These are phyloP conservation scores for Lyophyllum semitale DNA, from an alignment of 768 basidiomycete species.

Conservation along the genomic window DNA sequence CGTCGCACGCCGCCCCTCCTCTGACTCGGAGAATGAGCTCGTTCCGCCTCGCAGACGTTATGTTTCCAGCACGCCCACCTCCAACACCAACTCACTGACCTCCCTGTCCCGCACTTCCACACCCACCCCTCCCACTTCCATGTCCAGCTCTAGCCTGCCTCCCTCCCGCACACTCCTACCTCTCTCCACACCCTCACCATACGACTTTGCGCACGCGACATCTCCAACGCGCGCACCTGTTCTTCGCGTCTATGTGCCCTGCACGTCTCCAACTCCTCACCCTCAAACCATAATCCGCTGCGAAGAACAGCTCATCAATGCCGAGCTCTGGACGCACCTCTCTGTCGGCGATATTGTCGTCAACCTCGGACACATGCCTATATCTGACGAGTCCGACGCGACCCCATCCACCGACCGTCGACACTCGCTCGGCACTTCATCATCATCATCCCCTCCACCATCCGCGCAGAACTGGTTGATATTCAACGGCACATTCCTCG, in stretches of 20 bases:
- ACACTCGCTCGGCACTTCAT: background rate
- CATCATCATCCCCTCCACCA: slow-evolving; percentile 3
- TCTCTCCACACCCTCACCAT: slow-evolving; percentile 39
- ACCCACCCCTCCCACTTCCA: slow-evolving; percentile 14
- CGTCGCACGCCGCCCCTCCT: slow-evolving; percentile 12
- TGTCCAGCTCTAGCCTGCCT: slow-evolving; percentile 10
- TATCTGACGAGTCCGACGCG: slow-evolving; percentile 29
- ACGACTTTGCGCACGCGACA: slow-evolving; percentile 63
- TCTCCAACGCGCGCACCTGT: slow-evolving; percentile 72
- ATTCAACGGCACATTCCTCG: slow-evolving; percentile 65
- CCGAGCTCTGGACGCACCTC: slow-evolving; percentile 74
- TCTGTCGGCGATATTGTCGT: slow-evolving; percentile 78
- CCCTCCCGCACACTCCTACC: slow-evolving; percentile 5
- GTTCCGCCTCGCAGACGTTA: slow-evolving; percentile 21
- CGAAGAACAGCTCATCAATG: slow-evolving; percentile 67
- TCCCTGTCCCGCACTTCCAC: slow-evolving; percentile 17
- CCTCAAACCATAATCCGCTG: slow-evolving; percentile 52
- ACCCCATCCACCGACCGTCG: slow-evolving; percentile 2
- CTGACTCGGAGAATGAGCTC: slow-evolving; percentile 11
- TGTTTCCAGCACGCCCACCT: slow-evolving; percentile 48
- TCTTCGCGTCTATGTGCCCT: slow-evolving; percentile 65
- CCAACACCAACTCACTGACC: slow-evolving; percentile 10
- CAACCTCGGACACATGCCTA: slow-evolving; percentile 78
- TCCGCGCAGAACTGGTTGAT: slow-evolving; percentile 62
- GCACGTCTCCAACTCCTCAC: slow-evolving; percentile 48